These are phyloP conservation scores for Xylaria flabelliformis DNA, from an alignment of 495 filamentous ascomycete genomes.

Conservation along the genomic window DNA sequence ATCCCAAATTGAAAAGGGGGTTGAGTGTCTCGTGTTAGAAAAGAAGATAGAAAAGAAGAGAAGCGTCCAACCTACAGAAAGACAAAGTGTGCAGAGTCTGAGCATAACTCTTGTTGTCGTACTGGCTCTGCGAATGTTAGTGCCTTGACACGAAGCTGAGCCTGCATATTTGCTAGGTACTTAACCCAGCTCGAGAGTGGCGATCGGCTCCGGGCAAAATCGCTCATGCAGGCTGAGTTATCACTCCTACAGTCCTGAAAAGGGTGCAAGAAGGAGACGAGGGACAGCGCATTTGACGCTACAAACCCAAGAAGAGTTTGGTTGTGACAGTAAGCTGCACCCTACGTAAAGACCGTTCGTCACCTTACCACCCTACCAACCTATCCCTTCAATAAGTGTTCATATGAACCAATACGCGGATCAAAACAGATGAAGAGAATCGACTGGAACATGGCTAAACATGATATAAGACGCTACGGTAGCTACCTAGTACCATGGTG, in stretches of 20 bases:
- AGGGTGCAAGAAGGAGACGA: neutral
- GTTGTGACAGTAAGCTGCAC: neutral
- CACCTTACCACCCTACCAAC: neutral
- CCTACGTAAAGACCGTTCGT: too few relatives aligned
- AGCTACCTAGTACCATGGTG: neutral
- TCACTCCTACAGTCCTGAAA: neutral
- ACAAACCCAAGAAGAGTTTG: neutral
- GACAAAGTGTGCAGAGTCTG: neutral
- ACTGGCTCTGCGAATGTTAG: neutral
- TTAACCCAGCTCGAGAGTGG: neutral
- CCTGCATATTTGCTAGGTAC: neutral
- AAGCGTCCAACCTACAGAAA: neutral
- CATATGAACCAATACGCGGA: neutral
- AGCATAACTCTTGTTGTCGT: neutral
- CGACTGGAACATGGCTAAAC: too few relatives aligned
- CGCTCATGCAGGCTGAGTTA: neutral
- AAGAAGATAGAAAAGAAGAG: too few relatives aligned
- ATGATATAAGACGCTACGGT: too few relatives aligned
- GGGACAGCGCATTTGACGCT: neutral
- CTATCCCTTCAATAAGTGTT: too few relatives aligned
- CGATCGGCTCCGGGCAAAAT: neutral
- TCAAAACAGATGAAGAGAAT: too few relatives aligned
- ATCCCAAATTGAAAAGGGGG: neutral
- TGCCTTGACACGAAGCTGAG: neutral
- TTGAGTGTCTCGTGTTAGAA: neutral